phyloP scores from a whole-genome alignment of 208 protist genomes.

The Lotmaria passim region DNA sequence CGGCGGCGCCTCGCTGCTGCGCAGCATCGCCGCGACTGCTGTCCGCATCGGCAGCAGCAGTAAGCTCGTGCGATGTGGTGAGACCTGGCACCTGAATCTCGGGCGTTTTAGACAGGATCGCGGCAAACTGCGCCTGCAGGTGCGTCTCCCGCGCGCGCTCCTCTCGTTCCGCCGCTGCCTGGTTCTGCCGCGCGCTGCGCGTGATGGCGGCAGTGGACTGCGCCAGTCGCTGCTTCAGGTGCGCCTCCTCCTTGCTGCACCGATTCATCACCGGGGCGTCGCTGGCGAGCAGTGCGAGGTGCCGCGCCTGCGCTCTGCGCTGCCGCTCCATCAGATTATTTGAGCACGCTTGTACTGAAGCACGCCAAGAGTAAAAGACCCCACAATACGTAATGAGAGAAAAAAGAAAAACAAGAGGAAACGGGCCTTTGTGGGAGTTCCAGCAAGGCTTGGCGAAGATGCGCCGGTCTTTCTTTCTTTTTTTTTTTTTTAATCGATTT shows the following conservation, averaged over 20 bases:
- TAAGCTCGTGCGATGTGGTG: neutral
- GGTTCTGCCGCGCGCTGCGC: conserved; percentile 18
- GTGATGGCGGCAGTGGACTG: conserved; percentile 27
- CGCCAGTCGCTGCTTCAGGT: conserved; percentile 32
- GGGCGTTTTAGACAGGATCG: conserved; percentile 19
- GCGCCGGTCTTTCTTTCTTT: too few relatives aligned
- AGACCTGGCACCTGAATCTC: conserved; percentile 13
- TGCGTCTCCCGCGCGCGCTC: conserved; percentile 37
- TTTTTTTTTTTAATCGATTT: too few relatives aligned
- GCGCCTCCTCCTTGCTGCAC: conserved; percentile 35
- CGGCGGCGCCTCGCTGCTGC: too few relatives aligned
- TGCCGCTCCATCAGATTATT: conserved; percentile 17
- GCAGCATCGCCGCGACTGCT: too few relatives aligned
- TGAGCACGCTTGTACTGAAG: too few relatives aligned
- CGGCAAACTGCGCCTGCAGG: conserved; percentile 44
- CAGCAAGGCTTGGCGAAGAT: too few relatives aligned
- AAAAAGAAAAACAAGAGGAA: too few relatives aligned
- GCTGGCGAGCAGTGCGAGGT: conserved; percentile 43
- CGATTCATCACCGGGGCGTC: conserved; percentile 48
- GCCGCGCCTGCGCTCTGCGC: conserved; percentile 23
- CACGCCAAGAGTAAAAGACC: too few relatives aligned
- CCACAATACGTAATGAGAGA: neutral
- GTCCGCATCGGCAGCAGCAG: neutral
- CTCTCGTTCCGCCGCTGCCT: conserved; percentile 21
- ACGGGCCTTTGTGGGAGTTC: too few relatives aligned